Evolutionary conservation across 176 grass and related monocot genomes (phyloP).

Genomic region (Alopecurus myosuroides): DNA sequence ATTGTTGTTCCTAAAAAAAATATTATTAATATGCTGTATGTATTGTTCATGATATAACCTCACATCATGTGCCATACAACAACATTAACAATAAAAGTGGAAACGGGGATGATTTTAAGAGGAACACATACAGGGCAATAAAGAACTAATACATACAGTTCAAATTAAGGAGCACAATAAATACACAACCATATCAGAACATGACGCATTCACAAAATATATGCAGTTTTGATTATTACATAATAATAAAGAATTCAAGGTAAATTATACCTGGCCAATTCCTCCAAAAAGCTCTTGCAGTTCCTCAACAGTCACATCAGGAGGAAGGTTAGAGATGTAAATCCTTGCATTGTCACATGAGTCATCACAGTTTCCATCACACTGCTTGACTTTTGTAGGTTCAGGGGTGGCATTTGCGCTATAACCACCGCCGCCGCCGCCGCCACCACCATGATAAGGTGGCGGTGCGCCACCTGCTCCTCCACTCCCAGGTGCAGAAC

Average conservation of each 20-base stretch:
- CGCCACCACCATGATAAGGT: slow-evolving; percentile 41
- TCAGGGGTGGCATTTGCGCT: slow-evolving; percentile 36
- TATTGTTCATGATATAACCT: neutral
- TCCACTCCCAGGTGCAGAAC: slow-evolving; percentile 39
- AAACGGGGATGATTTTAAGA: neutral
- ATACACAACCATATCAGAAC: neutral
- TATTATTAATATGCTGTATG: neutral
- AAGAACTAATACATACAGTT: neutral
- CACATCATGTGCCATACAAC: neutral
- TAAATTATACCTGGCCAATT: slow-evolving; percentile 75
- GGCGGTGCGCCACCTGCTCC: slow-evolving; percentile 37
- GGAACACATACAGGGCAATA: neutral
- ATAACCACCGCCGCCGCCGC: slow-evolving; percentile 13
- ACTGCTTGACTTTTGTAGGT: slow-evolving; percentile 70
- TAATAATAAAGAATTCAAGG: neutral
- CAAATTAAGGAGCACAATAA: neutral
- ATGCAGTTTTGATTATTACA: neutral
- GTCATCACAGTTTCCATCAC: slow-evolving; percentile 87
- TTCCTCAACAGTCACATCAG: slow-evolving; percentile 89
- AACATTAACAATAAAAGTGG: neutral
- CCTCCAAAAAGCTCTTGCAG: slow-evolving; percentile 91
- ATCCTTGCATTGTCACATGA: slow-evolving; percentile 94
- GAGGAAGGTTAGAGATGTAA: slow-evolving; percentile 98
- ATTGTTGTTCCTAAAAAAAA: neutral
- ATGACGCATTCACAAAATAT: neutral